Base-by-base conservation (phyloP, 169 alveolate species). In the Plasmodium malariae region DNA sequence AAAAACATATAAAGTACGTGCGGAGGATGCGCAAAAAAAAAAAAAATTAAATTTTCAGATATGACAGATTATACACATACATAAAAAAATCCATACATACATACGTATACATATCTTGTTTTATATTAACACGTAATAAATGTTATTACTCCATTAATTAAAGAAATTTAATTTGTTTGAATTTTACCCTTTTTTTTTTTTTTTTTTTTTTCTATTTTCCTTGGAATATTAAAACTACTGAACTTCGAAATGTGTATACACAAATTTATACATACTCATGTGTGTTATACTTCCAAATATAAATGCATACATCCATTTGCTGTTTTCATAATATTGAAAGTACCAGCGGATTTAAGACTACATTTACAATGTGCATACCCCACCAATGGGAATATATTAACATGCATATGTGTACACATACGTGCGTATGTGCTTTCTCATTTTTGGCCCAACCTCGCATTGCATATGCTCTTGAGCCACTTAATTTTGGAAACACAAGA, bases 391-490 rank as follows among this genome's bases (percentile, higher is more conserved):
- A 48, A 48, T 48, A 48, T 48, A 48, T 48, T 48, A 48, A 19
- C 55, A 67, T n/a, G 48, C n/a, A 67, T 4, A 65, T 62, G 28
- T 28, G 21, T 21, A 49, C 45, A 71, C 32, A 48, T 34, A 71
- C 34, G 45, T 69, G 7, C 43, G 14, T 45, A 21, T 28, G 21
- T 5, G n/a, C 6, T 49, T 7, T 12, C n/a, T 65, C 65, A 78
- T 9, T 86, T 86, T 28, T 86, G 92, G 21, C 74, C 59, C 49
- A 86, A 51, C 7, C 87, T 55, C 5, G 87, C 92, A 24, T 70
- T 86, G 54, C 92, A 86, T 57, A 86, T 86, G 32, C 69, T 86
- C 70, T 86, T 86, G 19, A 86, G 74, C 92, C 92, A 86, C 26
- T 86, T 86, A 14, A 86, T 86, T 86, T 86, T 86, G 9, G 60